phyloP scores from a whole-genome alignment of 768 basidiomycete species.

The Lactarius psammicola region DNA sequence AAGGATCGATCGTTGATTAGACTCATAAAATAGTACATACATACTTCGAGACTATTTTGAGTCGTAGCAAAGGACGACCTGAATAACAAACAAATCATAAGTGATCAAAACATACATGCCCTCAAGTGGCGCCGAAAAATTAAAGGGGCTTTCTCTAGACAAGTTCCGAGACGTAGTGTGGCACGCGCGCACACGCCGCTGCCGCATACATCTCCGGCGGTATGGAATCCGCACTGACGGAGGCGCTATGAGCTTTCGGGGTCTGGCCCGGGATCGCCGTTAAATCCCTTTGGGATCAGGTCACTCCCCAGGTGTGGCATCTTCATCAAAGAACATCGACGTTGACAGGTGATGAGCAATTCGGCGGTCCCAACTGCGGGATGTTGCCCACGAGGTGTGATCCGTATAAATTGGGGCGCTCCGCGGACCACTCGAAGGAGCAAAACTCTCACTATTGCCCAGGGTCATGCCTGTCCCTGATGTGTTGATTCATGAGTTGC shows the following conservation, averaged over 20 bases:
- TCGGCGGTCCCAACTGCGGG: background rate
- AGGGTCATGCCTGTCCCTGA: background rate
- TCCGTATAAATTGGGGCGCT: background rate
- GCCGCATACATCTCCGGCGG: background rate
- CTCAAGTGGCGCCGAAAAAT: background rate
- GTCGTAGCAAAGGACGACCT: background rate
- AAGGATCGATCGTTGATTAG: background rate
- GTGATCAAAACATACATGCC: too few relatives aligned
- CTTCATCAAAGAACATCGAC: background rate
- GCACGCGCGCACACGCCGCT: too few relatives aligned
- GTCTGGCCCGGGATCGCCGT: background rate
- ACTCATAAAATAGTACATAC: background rate
- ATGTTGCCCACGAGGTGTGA: background rate
- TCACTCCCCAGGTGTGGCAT: background rate
- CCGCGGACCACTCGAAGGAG: background rate
- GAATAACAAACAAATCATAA: background rate
- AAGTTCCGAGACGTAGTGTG: background rate
- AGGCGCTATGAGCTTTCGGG: background rate
- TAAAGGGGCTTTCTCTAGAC: background rate
- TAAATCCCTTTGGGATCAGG: background rate
- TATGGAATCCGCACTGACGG: background rate
- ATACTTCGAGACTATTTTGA: background rate
- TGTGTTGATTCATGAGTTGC: background rate
- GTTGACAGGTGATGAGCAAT: background rate
- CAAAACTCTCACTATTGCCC: background rate